These are phyloP conservation scores for Aspergillus quadricinctus DNA, from an alignment of 2,329 filamentous ascomycete species.

Conservation along the genomic window DNA sequence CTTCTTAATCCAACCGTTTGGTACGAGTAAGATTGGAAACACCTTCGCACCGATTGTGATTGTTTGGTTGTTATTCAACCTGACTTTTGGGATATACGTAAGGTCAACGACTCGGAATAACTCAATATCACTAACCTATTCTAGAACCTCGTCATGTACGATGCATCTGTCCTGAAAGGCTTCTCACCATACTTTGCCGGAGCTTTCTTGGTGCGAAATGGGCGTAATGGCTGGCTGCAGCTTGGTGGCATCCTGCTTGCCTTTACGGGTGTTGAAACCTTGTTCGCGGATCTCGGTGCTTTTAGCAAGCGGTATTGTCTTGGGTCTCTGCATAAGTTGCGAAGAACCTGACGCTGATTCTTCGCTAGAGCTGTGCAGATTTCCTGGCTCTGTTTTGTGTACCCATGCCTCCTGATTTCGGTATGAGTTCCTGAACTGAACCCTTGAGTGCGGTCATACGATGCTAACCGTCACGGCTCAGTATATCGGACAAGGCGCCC, in stretches of 20 bases:
- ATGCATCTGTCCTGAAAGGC: slow-evolving; percentile 48
- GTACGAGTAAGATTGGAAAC: slow-evolving; percentile 46
- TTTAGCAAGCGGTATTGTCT: slow-evolving; percentile 52
- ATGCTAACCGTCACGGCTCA: background rate
- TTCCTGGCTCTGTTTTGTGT: slow-evolving; percentile 65
- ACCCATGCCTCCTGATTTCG: slow-evolving; percentile 57
- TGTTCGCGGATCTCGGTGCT: slow-evolving; percentile 74
- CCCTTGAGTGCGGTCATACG: background rate
- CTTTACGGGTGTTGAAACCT: slow-evolving; percentile 74
- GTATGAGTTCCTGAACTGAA: background rate
- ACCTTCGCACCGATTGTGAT: slow-evolving; percentile 54
- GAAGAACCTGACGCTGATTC: background rate
- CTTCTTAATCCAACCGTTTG: slow-evolving; percentile 53
- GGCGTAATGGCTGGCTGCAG: slow-evolving; percentile 48
- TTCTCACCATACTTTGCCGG: slow-evolving; percentile 50
- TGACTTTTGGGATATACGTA: slow-evolving; percentile 50
- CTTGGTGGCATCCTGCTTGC: slow-evolving; percentile 64
- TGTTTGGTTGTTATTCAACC: slow-evolving; percentile 52
- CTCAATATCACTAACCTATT: too few species aligned
- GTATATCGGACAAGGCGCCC: slow-evolving; percentile 72
- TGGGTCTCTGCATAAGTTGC: background rate
- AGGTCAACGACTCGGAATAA: slow-evolving; percentile 9
- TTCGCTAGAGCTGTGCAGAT: slow-evolving; percentile 59
- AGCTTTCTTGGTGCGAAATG: slow-evolving; percentile 47
- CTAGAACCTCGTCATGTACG: slow-evolving; percentile 43